Percentiles rank a stretch among this genome's conserved stretches.
These are phyloP conservation scores for Colletotrichum cereale DNA, from an alignment of 2,329 filamentous ascomycete genomes.

Conservation along the genomic window DNA sequence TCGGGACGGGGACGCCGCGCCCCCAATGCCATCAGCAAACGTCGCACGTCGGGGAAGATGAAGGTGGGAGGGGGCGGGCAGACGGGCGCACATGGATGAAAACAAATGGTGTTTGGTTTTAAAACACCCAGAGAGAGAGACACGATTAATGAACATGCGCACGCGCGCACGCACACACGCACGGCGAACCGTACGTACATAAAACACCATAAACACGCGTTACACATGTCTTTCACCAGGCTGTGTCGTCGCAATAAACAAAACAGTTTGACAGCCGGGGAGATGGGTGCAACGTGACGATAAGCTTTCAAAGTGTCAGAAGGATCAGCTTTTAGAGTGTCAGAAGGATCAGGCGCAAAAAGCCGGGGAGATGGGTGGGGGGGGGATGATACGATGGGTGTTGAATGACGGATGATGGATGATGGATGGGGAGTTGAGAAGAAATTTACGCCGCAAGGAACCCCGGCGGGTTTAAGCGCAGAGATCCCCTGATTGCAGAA, in stretches of 20 bases:
- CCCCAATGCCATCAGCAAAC: neutral
- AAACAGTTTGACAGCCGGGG: neutral
- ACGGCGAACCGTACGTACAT: too few species aligned
- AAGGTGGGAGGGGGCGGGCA: too few species aligned
- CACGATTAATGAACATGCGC: conserved; percentile 14
- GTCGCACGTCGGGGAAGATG: neutral
- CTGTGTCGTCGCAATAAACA: neutral
- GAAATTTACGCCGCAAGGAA: conserved; percentile 18
- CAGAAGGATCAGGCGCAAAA: conserved; percentile 20
- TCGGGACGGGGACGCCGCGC: neutral
- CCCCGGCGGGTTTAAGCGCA: neutral
- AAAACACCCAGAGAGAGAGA: neutral
- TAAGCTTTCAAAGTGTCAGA: neutral
- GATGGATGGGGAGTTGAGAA: neutral
- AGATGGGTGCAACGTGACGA: conserved; percentile 1
- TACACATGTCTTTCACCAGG: too few species aligned
- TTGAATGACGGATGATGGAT: neutral
- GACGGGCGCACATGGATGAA: neutral
- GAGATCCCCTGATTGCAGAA: conserved; percentile 22
- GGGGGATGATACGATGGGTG: too few species aligned
- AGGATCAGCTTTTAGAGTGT: neutral
- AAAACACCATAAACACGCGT: too few species aligned
- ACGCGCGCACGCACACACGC: neutral
- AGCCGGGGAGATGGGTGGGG: too few species aligned
- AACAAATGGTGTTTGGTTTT: conserved; percentile 6